These are phyloP conservation scores for Taphrina confusa DNA, from an alignment of 1,139 yeast genomes.

Conservation along the genomic window DNA sequence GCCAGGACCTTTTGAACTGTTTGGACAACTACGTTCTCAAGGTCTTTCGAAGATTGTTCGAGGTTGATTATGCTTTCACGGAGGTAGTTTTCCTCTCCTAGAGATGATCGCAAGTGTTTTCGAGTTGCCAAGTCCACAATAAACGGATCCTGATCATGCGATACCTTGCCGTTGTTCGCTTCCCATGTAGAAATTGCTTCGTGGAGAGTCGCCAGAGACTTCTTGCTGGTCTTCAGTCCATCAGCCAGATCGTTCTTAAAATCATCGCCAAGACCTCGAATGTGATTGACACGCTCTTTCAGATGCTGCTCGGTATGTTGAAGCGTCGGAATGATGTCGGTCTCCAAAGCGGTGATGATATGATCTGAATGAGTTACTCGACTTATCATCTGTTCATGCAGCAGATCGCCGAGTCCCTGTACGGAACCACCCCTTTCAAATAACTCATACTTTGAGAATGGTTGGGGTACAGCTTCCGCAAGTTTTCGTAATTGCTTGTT, in stretches of 20 bases:
- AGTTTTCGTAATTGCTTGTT: slow-evolving; percentile 23
- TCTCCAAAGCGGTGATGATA: slow-evolving; percentile 59
- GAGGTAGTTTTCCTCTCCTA: slow-evolving; percentile 79
- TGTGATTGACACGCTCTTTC: slow-evolving; percentile 81
- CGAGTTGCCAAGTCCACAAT: slow-evolving; percentile 71
- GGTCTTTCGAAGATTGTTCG: slow-evolving; percentile 82
- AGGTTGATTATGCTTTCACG: slow-evolving; percentile 85
- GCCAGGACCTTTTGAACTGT: slow-evolving; percentile 82
- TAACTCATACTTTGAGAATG: slow-evolving; percentile 12
- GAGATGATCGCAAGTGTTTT: slow-evolving; percentile 70
- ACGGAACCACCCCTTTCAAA: slow-evolving; percentile 30
- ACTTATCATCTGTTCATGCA: slow-evolving; percentile 14
- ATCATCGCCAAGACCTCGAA: slow-evolving; percentile 75
- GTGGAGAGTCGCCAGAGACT: slow-evolving; percentile 37
- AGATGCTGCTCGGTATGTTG: slow-evolving; percentile 84
- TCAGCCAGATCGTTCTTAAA: slow-evolving; percentile 72
- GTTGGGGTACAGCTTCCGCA: slow-evolving; percentile 22
- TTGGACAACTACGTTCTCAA: slow-evolving; percentile 82
- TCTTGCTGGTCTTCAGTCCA: slow-evolving; percentile 62
- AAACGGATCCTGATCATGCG: slow-evolving; percentile 73
- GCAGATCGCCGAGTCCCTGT: slow-evolving; percentile 22
- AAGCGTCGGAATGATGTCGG: slow-evolving; percentile 72
- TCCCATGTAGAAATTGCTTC: slow-evolving; percentile 41
- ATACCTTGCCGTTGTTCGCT: slow-evolving; percentile 47
- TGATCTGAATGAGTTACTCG: slow-evolving; percentile 29